Evolutionary conservation across 768 basidiomycete genomes (phyloP).

Genomic region (Tylopilus intermedius): DNA sequence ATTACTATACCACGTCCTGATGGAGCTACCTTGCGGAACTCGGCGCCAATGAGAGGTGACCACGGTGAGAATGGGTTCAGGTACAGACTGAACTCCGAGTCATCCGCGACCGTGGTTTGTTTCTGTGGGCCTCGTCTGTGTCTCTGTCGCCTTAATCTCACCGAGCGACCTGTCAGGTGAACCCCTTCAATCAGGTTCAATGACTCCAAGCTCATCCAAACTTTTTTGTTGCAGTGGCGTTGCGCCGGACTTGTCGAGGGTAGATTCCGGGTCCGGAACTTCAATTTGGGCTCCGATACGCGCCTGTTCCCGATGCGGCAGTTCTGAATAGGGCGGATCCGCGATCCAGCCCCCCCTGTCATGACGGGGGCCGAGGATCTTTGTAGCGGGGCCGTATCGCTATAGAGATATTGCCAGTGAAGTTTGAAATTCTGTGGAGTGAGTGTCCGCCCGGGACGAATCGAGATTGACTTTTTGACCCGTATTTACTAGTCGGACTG

Average conservation of each 20-base stretch:
- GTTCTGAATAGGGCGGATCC: not conserved
- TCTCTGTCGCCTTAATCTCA: not conserved
- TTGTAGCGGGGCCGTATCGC: not conserved
- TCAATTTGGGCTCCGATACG: not conserved
- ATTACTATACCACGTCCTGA: not conserved
- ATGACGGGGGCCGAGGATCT: constrained; percentile 9
- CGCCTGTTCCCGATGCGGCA: too few species aligned
- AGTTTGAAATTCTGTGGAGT: not conserved
- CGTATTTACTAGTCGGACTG: too few species aligned
- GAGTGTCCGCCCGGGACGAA: not conserved
- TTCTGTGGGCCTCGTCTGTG: too few species aligned
- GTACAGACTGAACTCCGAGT: too few species aligned
- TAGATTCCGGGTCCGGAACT: not conserved
- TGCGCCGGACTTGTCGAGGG: not conserved
- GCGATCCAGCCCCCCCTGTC: constrained; percentile 14
- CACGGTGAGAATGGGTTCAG: too few species aligned
- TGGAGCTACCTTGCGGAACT: not conserved
- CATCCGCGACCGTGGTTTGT: too few species aligned
- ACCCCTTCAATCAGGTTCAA: not conserved
- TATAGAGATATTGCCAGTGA: not conserved
- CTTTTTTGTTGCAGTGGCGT: too few species aligned
- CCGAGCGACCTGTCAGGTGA: not conserved
- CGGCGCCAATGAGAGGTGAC: not conserved
- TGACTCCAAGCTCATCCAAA: too few species aligned
- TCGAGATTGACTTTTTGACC: too few species aligned